Evolutionary conservation across 805 yeast species (phyloP), one percentile per base, ranked within the genome.

Genomic region (Starmerella potacharoeniae): DNA sequence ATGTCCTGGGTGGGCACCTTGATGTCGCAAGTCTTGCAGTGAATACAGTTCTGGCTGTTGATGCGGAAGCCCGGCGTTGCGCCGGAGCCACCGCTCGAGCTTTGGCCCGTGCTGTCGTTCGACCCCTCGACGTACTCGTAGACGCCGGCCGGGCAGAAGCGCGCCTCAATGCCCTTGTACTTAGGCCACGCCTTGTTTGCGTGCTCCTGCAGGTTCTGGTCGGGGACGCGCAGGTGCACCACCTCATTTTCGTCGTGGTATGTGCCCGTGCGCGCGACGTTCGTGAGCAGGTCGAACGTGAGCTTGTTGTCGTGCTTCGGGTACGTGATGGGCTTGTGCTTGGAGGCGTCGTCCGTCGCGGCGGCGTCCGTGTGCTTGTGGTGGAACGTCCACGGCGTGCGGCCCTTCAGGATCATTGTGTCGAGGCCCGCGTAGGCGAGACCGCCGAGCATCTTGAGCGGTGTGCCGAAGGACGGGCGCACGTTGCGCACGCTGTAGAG

Each of bases 141-240:
- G 11, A 93, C 98, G 29, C 98, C 98, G 28, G 98, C 98, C 4
- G 98, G 98, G 66, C 98, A 93, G 74, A 93, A 93, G 58, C 95
- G 75, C 65, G 81, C 83, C 69, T 93, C 98, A 22, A 93, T 76
- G 22, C 98, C 98, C 68, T 86, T 75, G 73, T 73, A 93, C 60
- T 76, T 80, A 11, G 91, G 89, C 71, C 78, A 93, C 30, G 88
- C 73, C 13, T 68, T 71, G 42, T 77, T 75, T 0, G 95, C 80
- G 69, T 91, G 96, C 61, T 77, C 73, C 30, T 77, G 73, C 58
- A 68, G 61, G 61, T 69, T 66, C 53, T 66, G 65, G n/a, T 58
- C 57, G 8, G 69, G 69, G 31, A 74, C 71, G 61, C 93, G 73
- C 65, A 93, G 75, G 72, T 93, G 98, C 61, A 93, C 85, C 61